Percentiles rank a stretch among this genome's conserved stretches.
These are phyloP conservation scores for Rhynchospora tenuis DNA, from an alignment of 176 grass and related monocot species.

Conservation along the genomic window DNA sequence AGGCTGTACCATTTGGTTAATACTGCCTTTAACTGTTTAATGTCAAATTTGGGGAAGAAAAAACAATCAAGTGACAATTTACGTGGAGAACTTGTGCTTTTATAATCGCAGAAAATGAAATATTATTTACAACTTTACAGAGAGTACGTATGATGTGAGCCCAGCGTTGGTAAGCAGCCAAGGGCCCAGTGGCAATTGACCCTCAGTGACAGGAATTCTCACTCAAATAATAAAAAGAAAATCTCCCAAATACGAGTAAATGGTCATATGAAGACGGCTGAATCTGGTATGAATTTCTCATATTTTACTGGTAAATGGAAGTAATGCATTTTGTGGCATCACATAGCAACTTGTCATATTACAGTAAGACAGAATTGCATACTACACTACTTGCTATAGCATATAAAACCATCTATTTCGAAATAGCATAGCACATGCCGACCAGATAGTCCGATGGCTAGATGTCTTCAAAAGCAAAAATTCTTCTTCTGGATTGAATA, in stretches of 20 bases:
- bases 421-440: neutral
- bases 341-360: neutral
- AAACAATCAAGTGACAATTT: neutral
- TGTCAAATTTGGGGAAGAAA: neutral
- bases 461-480: constrained; percentile 24
- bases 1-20: neutral
- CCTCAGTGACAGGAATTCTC: neutral
- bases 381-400: neutral
- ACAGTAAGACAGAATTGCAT: neutral
- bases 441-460: neutral
- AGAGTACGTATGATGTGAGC: neutral
- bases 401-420: neutral
- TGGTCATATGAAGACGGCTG: neutral
- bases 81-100: neutral
- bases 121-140: neutral
- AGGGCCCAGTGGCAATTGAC: neutral
- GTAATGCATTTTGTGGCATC: neutral
- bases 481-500: constrained; percentile 18
- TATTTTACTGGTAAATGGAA: neutral
- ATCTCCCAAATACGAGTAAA: neutral
- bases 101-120: neutral
- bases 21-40: neutral
- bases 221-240: neutral
- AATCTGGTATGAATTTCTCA: neutral
- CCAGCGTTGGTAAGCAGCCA: neutral